Evolutionary conservation across 176 grass and related monocot genomes (phyloP), one percentile per base, ranked within the genome.

Genomic region (Ampelocalamus luodianensis): DNA sequence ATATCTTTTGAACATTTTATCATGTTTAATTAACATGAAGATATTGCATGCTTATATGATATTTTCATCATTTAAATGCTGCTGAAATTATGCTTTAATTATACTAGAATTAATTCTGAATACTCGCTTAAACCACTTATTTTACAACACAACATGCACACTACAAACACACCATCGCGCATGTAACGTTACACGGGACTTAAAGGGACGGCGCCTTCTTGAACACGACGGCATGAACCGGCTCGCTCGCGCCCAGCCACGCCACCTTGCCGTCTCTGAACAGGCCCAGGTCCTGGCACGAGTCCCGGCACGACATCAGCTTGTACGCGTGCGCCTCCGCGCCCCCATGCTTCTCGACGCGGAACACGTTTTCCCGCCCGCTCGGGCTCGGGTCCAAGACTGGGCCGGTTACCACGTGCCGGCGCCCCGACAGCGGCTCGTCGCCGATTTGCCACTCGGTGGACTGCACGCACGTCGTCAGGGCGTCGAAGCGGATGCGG

Each of bases 321-420:
- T 79, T 87, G 89, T 94, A 94, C 45, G 53, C 51, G 62, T 40
- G 72, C 49, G 26, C 15, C 61, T 29, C 46, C 18, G 32, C 45
- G 3, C 34, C 82, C 4, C 72, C 51, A 48, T 83, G 26, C 79
- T 50, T 82, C 84, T 94, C 84, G 48, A 94, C 36, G 79, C 82
- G 90, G 72, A 94, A 94, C 87, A 69, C 82, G 68, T 82, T 90
- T 60, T 77, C 88, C 87, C 84, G n/a, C 0, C 72, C 58, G 65
- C 5, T 70, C 11, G 54, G 56, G 63, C 63, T 94, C 40, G 69
- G 8, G 0, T 3, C 40, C 48, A 0, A 20, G 22, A 70, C 37
- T 71, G 78, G 77, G 16, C 81, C 87, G 12, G 84, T 87, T 79
- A 84, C 42, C 54, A 94, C 81, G 88, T 61, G 84, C 53, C 74